Evolutionary conservation across 306 rosid species (phyloP), one percentile per base, ranked within the genome.

Genomic region (Quercus alba): DNA sequence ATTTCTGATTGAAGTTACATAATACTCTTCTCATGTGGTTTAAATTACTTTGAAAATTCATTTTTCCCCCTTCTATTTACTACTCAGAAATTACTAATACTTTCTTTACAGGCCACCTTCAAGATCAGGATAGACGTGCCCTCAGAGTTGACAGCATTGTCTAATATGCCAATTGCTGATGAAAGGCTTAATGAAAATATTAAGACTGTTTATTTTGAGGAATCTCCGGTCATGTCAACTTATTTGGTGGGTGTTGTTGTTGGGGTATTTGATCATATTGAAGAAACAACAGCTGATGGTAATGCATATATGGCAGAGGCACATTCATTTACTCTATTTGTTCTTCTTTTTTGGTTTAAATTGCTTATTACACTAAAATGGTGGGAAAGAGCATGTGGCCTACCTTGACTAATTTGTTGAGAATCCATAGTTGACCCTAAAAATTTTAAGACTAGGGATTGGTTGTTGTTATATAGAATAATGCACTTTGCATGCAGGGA

Each of bases 201-300:
- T 26, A 88, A 84, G 88, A 85, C 84, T 21, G 80, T 90, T 56
- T 85, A 8, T 71, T 92, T 81, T 78, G 83, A 82, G 78, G 90
- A 90, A 80, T 88, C 97, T 64, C 86, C 91, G 7, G 0, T 81
- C 33, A 90, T 90, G 94, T 90, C 97, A 64, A 90, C 97, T 56
- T 92, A 92, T 84, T 58, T 88, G 85, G 91, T 88, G 69, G 94
- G 86, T 38, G 49, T 76, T 71, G 94, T 92, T 76, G 82, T 90
- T 63, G 93, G 94, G 31, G 56, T 79, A 21, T 90, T 88, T 78
- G 91, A 90, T 74, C 70, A 84, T 78, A 78, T 87, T 33, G 90
- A 90, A 86, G 88, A 85, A n/a, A 73, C 76, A 72, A 72, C 89
- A 58, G 31, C 79, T 59, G 77, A 82, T 31, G 91, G 94, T 90